Evolutionary conservation across 2,329 filamentous ascomycete genomes (phyloP).

Genomic region (Verticillium tricorpus): DNA sequence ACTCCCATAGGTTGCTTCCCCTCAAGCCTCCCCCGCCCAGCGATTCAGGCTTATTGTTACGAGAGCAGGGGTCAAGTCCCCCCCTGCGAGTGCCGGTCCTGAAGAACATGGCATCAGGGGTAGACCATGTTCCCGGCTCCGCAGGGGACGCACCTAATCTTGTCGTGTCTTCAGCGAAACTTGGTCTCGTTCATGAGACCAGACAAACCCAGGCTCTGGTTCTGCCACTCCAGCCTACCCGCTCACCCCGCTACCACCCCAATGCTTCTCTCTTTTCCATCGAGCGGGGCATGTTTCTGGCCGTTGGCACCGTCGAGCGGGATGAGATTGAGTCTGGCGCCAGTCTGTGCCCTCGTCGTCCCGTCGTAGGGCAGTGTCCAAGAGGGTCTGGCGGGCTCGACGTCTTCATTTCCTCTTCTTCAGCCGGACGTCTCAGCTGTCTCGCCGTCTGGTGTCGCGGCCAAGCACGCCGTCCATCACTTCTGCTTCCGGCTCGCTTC

Average conservation of each 20-base stretch:
- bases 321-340: background rate
- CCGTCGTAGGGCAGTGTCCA: background rate
- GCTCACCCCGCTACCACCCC: background rate
- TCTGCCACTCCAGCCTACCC: background rate
- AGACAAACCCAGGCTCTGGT: background rate
- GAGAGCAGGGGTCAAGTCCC: background rate
- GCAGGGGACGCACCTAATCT: background rate
- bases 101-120: background rate
- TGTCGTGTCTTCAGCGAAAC: background rate
- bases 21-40: background rate
- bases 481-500: background rate
- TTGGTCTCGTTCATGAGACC: background rate
- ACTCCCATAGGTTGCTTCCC: background rate
- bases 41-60: background rate
- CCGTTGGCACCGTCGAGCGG: background rate
- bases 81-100: background rate
- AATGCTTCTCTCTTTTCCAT: background rate
- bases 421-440: background rate
- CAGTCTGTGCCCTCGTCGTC: background rate
- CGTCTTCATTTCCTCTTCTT: background rate
- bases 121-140: background rate
- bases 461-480: background rate
- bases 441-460: background rate
- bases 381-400: background rate
- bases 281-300: background rate